These are phyloP conservation scores for Bipolaris bicolor DNA, from an alignment of 2,329 filamentous ascomycete species.

Conservation along the genomic window DNA sequence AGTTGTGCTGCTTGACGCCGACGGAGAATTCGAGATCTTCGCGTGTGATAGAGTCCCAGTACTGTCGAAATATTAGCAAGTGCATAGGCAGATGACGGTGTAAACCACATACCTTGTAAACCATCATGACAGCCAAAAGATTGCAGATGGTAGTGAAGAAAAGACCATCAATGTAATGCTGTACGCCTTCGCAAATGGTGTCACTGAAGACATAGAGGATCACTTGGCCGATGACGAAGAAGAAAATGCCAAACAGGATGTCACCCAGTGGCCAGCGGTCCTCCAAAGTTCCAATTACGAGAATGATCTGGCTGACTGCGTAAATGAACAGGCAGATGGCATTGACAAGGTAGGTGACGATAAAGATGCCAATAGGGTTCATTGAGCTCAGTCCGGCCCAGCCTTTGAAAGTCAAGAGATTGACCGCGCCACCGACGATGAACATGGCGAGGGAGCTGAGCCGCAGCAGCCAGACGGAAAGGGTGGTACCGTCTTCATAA, in stretches of 20 bases:
- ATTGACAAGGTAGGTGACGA: conserved; percentile 90
- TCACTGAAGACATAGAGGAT: conserved; percentile 89
- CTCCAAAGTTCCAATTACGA: conserved; percentile 88
- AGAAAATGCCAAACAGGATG: conserved; percentile 86
- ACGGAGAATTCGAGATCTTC: conserved; percentile 99
- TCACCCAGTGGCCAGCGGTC: conserved; percentile 95
- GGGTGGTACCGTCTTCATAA: conserved; percentile 92
- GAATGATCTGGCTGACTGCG: conserved; percentile 81
- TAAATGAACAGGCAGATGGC: conserved; percentile 87
- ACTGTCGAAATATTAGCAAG: conserved; percentile 60
- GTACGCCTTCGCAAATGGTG: conserved; percentile 79
- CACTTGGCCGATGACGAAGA: conserved; percentile 91
- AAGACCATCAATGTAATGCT: conserved; percentile 92
- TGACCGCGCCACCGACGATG: conserved; percentile 82
- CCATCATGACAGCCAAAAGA: conserved; percentile 96
- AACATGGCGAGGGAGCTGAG: conserved; percentile 81
- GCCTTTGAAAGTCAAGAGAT: conserved; percentile 88
- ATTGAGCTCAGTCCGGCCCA: conserved; percentile 86
- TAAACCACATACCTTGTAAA: conserved; percentile 80
- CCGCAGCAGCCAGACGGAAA: conserved; percentile 92
- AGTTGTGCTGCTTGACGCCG: conserved; percentile 92
- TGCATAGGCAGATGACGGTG: background rate
- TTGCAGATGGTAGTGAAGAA: conserved; percentile 97
- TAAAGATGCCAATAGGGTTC: conserved; percentile 87
- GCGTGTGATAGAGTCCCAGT: conserved; percentile 98